Percentiles rank a stretch among this genome's conserved stretches.
phyloP scores from a whole-genome alignment of 2,329 filamentous ascomycete genomes.

The Phyllosticta citrichinensis region DNA sequence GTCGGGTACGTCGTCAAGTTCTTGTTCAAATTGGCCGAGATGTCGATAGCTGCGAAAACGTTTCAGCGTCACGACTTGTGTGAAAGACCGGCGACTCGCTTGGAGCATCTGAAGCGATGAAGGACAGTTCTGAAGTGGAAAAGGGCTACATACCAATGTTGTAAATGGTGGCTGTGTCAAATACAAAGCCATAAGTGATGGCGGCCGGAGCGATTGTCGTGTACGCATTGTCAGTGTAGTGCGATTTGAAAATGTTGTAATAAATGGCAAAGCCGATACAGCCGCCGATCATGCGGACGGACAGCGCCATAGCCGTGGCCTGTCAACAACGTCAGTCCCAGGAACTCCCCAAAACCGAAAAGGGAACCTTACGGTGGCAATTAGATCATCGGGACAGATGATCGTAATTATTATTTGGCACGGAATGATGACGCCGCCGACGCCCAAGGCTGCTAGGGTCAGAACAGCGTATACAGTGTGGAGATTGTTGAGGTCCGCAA shows the following conservation, averaged over 20 bases:
- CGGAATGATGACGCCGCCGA: slow-evolving; percentile 59
- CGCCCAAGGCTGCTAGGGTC: slow-evolving; percentile 52
- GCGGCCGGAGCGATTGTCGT: slow-evolving; percentile 17
- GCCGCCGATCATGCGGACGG: slow-evolving; percentile 60
- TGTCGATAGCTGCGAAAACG: slow-evolving; percentile 16
- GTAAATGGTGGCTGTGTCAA: slow-evolving; percentile 37
- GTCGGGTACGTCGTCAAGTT: slow-evolving; percentile 35
- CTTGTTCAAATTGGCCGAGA: slow-evolving; percentile 36
- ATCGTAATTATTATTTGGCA: slow-evolving; percentile 59
- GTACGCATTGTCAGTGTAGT: slow-evolving; percentile 17
- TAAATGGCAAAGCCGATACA: slow-evolving; percentile 51
- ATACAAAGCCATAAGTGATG: slow-evolving; percentile 15
- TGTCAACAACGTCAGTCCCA: background rate
- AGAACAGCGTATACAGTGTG: slow-evolving; percentile 46
- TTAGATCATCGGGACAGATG: slow-evolving; percentile 59
- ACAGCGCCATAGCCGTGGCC: slow-evolving; percentile 54
- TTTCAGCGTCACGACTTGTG: slow-evolving; percentile 38
- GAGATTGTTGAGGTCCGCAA: slow-evolving; percentile 44
- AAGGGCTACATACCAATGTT: slow-evolving; percentile 31
- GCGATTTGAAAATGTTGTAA: slow-evolving; percentile 25
- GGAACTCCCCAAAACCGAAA: background rate
- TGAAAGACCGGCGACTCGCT: too few relatives aligned
- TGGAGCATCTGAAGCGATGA: too few relatives aligned
- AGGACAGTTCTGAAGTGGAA: slow-evolving; percentile 22
- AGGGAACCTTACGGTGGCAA: slow-evolving; percentile 42